These are phyloP conservation scores for Acanthamoeba lenticulata DNA, from an alignment of 208 protist genomes.

Conservation along the genomic window DNA sequence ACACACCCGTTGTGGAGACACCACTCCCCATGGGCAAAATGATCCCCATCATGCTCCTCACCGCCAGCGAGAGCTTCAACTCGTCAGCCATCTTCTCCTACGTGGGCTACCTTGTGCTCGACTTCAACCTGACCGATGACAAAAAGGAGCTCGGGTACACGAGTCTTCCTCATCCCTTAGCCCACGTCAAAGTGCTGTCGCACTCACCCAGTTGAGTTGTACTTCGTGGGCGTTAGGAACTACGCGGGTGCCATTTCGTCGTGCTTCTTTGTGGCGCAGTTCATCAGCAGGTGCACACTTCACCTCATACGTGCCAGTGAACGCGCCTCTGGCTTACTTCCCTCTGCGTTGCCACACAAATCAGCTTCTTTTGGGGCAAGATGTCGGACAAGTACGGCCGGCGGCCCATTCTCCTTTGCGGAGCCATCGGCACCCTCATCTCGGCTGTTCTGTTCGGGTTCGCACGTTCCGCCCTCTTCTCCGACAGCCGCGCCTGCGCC, in stretches of 20 bases:
- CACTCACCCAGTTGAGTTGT: background rate
- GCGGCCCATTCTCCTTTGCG: background rate
- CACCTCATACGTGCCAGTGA: background rate
- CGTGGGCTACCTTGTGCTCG: slow-evolving; percentile 58
- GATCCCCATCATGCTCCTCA: slow-evolving; percentile 52
- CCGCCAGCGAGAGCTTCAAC: slow-evolving; percentile 1
- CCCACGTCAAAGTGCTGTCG: background rate
- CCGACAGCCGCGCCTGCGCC: background rate
- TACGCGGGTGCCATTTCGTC: slow-evolving; percentile 18
- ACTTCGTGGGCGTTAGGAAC: background rate
- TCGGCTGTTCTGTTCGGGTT: slow-evolving; percentile 17
- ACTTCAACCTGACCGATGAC: slow-evolving; percentile 56
- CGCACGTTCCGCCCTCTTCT: background rate
- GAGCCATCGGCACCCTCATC: slow-evolving; percentile 22
- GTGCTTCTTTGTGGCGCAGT: slow-evolving; percentile 41
- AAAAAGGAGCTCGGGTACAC: slow-evolving; percentile 39
- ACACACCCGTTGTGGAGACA: background rate
- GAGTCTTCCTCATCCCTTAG: background rate
- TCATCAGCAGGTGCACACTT: slow-evolving; percentile 30
- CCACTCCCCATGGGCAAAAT: slow-evolving; percentile 45
- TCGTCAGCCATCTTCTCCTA: slow-evolving; percentile 49
- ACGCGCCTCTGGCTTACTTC: background rate
- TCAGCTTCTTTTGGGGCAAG: slow-evolving; percentile 55
- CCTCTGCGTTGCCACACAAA: too few relatives aligned
- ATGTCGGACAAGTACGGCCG: slow-evolving; percentile 48